phyloP scores from a whole-genome alignment of 371 early-diverging fungal genomes.

The Amoeboaphelidium protococcarum region DNA sequence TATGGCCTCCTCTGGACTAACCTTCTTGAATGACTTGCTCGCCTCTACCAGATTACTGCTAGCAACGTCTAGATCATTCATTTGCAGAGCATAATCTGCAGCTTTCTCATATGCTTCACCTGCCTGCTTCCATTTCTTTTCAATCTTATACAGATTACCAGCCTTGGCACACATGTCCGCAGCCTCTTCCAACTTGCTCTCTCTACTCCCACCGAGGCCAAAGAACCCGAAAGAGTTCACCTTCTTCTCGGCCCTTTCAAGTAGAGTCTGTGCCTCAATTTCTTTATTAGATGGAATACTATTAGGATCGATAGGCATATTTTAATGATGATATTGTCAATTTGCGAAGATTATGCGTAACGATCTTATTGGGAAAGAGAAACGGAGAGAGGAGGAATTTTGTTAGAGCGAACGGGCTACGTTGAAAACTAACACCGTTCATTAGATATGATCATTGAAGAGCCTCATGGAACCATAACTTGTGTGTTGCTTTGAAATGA shows the following conservation, averaged over 20 bases:
- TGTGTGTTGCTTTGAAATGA: too few relatives aligned
- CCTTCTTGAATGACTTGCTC: conserved; percentile 57
- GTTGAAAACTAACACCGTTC: too few relatives aligned
- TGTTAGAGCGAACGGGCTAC: too few relatives aligned
- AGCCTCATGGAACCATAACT: too few relatives aligned
- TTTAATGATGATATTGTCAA: too few relatives aligned
- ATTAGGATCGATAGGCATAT: background rate
- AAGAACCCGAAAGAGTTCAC: background rate
- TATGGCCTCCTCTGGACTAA: conserved; percentile 52
- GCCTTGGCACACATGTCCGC: conserved; percentile 69
- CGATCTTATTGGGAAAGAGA: too few relatives aligned
- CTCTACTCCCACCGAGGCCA: background rate
- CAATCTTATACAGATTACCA: conserved; percentile 63
- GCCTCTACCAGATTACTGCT: conserved; percentile 54
- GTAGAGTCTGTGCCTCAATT: conserved; percentile 7
- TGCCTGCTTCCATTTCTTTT: conserved; percentile 68
- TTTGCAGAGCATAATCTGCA: conserved; percentile 34
- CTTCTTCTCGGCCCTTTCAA: conserved; percentile 14
- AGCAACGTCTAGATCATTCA: conserved; percentile 52
- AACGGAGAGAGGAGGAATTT: too few relatives aligned
- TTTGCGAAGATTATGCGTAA: too few relatives aligned
- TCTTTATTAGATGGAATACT: background rate
- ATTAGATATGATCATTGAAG: too few relatives aligned
- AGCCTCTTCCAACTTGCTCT: conserved; percentile 49
- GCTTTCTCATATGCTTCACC: conserved; percentile 64